phyloP scores from a whole-genome alignment of 1,284 basidiomycete genomes.

The Golubevia pallescens region DNA sequence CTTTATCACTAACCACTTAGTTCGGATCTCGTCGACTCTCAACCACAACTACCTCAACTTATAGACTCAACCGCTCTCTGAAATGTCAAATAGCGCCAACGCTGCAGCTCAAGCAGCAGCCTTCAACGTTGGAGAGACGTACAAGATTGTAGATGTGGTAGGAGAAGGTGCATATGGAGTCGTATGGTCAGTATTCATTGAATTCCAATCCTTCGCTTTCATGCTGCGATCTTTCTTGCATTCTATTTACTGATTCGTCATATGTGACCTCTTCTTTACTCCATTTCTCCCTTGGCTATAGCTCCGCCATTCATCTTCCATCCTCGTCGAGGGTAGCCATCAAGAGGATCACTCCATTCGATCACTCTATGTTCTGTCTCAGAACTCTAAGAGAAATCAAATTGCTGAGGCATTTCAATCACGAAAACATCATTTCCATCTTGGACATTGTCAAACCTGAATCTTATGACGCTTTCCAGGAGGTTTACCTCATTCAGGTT shows the following conservation, averaged over 20 bases:
- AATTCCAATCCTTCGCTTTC: too few relatives aligned
- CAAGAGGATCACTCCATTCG: conserved; percentile 18
- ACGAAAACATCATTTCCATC: conserved; percentile 65
- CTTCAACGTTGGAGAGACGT: not conserved
- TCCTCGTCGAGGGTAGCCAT: conserved; percentile 16
- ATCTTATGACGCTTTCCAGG: conserved; percentile 87
- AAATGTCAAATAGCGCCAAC: too few relatives aligned
- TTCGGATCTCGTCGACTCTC: too few relatives aligned
- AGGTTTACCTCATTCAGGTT: conserved; percentile 81
- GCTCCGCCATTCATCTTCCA: conserved; percentile 14
- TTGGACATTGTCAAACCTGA: conserved; percentile 91
- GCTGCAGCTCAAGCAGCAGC: too few relatives aligned
- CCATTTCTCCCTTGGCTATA: not conserved
- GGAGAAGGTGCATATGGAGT: conserved; percentile 2
- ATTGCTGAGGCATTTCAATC: conserved; percentile 87
- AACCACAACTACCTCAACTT: too few relatives aligned
- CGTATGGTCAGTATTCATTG: not conserved
- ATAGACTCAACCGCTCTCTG: too few relatives aligned
- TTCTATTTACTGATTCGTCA: too few relatives aligned
- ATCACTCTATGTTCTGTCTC: conserved; percentile 18
- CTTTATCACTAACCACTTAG: too few relatives aligned
- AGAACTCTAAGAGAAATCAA: conserved; percentile 16
- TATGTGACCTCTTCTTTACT: too few relatives aligned
- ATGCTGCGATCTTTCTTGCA: too few relatives aligned
- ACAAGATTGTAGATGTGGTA: not conserved